Conservation (phyloP, 352 stramenopile genomes). For the Phytophthora sansomeana region DNA sequence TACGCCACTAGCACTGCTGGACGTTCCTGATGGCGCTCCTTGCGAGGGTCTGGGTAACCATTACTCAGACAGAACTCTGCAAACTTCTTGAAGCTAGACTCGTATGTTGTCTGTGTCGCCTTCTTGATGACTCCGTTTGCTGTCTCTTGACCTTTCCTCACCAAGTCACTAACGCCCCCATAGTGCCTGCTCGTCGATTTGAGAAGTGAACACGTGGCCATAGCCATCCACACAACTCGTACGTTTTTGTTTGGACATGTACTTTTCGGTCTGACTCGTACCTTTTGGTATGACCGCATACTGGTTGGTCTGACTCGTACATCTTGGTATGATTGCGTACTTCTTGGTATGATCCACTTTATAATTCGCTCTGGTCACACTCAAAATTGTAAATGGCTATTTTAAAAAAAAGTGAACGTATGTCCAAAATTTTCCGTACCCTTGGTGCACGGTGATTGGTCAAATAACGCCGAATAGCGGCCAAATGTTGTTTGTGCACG, state of each 20-base stretch:
- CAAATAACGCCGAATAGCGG: not conserved
- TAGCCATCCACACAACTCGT: not conserved
- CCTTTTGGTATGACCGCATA: not conserved
- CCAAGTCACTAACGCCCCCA: not conserved
- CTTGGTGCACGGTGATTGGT: not conserved
- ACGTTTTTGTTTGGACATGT: not conserved
- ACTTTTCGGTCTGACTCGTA: not conserved
- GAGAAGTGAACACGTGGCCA: not conserved
- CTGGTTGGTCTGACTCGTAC: not conserved
- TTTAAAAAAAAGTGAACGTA: too few relatives aligned
- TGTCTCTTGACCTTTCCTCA: not conserved
- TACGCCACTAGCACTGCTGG: slow-evolving; percentile 11
- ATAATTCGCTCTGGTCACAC: too few relatives aligned
- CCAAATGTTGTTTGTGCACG: not conserved
- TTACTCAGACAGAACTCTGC: slow-evolving; percentile 2
- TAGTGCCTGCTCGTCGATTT: not conserved
- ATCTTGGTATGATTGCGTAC: not conserved
- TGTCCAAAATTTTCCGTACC: too few relatives aligned
- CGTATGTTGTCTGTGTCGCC: slow-evolving; percentile 13
- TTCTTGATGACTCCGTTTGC: slow-evolving; percentile 13
- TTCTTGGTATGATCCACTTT: not conserved
- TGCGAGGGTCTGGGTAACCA: slow-evolving; percentile 3
- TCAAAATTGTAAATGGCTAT: too few relatives aligned
- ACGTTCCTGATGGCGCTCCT: slow-evolving; percentile 14
- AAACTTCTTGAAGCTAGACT: slow-evolving; percentile 18